A percentile compares a stretch with the other conserved stretches of the same genome.
These are phyloP conservation scores for Venturia carpophila DNA, from an alignment of 2,329 filamentous ascomycete genomes.

Conservation along the genomic window DNA sequence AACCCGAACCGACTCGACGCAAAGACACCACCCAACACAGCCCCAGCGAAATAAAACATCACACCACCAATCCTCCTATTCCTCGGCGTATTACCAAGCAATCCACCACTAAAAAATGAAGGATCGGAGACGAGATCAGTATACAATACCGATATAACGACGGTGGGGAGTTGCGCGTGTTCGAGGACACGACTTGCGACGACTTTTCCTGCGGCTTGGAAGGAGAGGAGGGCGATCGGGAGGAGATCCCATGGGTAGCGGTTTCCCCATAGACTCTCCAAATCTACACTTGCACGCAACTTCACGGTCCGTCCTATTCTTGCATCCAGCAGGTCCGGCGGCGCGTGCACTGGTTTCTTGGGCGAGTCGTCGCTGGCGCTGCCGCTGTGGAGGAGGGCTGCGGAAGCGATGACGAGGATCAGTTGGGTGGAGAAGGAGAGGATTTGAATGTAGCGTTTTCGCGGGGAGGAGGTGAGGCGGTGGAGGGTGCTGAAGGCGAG, in stretches of 20 bases:
- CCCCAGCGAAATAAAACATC: constrained; percentile 45
- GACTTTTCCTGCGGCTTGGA: constrained; percentile 71
- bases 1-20: constrained; percentile 46
- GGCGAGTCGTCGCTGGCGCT: not conserved
- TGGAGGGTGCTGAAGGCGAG: constrained; percentile 65
- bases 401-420: constrained; percentile 30
- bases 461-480: constrained; percentile 47
- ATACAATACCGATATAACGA: constrained; percentile 44
- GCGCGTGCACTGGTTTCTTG: not conserved
- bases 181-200: constrained; percentile 64
- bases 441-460: constrained; percentile 57
- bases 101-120: constrained; percentile 35
- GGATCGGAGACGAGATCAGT: constrained; percentile 69
- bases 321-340: not conserved
- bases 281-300: not conserved
- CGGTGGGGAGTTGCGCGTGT: constrained; percentile 70
- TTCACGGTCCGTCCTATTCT: no score
- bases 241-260: not conserved
- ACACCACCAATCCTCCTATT: constrained; percentile 47
- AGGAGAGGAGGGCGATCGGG: constrained; percentile 62
- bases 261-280: not conserved
- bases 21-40: constrained; percentile 47
- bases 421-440: constrained; percentile 35
- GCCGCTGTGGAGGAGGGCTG: not conserved
- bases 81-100: constrained; percentile 42